Percentiles rank a stretch among this genome's conserved stretches.
Conservation (phyloP, 495 filamentous ascomycete genomes). For the Trichoderma orchidacearum region DNA sequence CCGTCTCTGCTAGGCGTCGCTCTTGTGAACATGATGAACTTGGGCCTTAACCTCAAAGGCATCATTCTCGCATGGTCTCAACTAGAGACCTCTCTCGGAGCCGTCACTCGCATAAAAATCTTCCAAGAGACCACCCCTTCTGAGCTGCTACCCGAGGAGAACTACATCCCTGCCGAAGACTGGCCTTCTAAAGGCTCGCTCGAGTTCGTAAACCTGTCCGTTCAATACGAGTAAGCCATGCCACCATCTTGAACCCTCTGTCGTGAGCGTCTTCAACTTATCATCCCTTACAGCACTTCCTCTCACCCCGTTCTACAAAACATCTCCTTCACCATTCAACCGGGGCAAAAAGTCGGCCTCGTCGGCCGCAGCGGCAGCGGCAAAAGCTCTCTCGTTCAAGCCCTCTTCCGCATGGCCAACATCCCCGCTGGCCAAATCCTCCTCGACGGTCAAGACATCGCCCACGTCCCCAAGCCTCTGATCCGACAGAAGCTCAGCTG, state of each 20-base stretch:
- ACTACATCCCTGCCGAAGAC: constrained; percentile 29
- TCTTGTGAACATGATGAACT: constrained; percentile 21
- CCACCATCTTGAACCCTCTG: not conserved
- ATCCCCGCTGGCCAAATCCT: constrained; percentile 16
- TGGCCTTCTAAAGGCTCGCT: constrained; percentile 34
- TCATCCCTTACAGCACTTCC: not conserved
- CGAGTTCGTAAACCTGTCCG: constrained; percentile 25
- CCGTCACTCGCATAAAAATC: constrained; percentile 39
- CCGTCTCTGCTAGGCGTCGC: constrained; percentile 24
- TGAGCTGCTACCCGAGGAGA: constrained; percentile 20
- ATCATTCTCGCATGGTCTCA: constrained; percentile 24
- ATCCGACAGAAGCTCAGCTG: constrained; percentile 20
- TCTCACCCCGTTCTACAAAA: constrained; percentile 2
- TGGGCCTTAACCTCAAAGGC: constrained; percentile 17
- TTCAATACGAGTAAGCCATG: constrained; percentile 8
- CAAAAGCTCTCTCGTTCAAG: constrained; percentile 21
- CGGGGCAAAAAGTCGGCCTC: constrained; percentile 30
- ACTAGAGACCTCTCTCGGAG: constrained; percentile 28
- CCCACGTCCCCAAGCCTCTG: constrained; percentile 9
- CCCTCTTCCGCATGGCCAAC: constrained; percentile 24
- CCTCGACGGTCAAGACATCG: constrained; percentile 28
- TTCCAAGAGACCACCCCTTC: constrained; percentile 35
- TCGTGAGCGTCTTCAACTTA: not conserved
- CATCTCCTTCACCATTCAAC: constrained; percentile 7
- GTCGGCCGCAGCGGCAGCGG: constrained; percentile 34